Evolutionary conservation across 2,329 filamentous ascomycete genomes (phyloP), one percentile per base, ranked within the genome.

Genomic region (Fusarium sterilihyphosum): DNA sequence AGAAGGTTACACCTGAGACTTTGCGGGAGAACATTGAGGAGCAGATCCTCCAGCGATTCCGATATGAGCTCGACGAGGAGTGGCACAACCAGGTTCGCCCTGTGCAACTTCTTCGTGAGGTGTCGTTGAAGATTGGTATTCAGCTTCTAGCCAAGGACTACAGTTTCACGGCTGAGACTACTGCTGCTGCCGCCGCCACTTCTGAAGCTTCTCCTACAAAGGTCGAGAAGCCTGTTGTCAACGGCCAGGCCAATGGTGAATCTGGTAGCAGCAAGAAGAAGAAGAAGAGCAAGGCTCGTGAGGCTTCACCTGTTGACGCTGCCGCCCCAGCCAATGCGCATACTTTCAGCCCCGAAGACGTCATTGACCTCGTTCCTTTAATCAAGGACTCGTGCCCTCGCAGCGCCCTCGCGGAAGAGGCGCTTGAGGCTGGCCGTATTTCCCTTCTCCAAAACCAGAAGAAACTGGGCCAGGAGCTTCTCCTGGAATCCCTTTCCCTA

Each of bases 391-490:
- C 96, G 8, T 92, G 93, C 69, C 96, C 96, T 44, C 93, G 94
- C 83, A 98, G 95, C 81, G 88, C 94, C 33, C 89, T 99, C 70
- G 96, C 96, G 0, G 96, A 99, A 82, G 96, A 99, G 84, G 96
- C 96, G 20, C 88, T 99, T 49, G 96, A 99, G 83, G 96, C 96
- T 65, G 96, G 96, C 31, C 94, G 95, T 61, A 96, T 99, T 80
- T 98, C 96, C n/a, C 92, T 99, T 70, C 91, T 96, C 78, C 96
- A 98, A 82, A 93, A 94, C 81, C 95, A 99, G 86, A 96, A 94
- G 85, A 96, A 98, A 84, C 90, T 99, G 52, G 96, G 96, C 46
- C 95, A 98, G 83, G 96, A 99, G 83, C 89, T 99, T 65, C 89
- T 99, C 37, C 86, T 98, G n/a, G 96, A 99, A 84, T 98, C 95